Evolutionary conservation across 352 stramenopile species (phyloP).

Genomic region (Phytophthora idaei): DNA sequence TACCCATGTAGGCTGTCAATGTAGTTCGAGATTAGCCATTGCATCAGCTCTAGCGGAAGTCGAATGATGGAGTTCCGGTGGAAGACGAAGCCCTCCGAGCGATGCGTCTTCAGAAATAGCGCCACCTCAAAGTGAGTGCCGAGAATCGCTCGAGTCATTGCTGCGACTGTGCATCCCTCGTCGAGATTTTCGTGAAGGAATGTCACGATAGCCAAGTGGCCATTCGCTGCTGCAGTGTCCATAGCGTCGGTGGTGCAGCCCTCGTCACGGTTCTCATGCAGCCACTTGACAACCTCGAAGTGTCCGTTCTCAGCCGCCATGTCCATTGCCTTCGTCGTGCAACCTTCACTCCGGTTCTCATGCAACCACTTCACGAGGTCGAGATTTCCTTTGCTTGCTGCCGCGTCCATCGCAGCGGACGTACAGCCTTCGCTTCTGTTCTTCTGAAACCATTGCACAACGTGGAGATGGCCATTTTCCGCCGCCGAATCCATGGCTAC

Average conservation of each 20-base stretch:
- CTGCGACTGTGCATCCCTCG: constrained; percentile 30
- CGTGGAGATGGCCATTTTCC: constrained; percentile 38
- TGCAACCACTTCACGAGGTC: constrained; percentile 39
- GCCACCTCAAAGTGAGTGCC: constrained; percentile 31
- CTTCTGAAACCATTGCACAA: constrained; percentile 50
- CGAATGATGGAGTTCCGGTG: constrained; percentile 28
- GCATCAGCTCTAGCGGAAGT: constrained; percentile 34
- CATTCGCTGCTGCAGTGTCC: constrained; percentile 29
- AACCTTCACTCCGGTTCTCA: constrained; percentile 32
- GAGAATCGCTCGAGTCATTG: constrained; percentile 33
- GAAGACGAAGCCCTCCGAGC: constrained; percentile 26
- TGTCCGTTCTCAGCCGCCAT: constrained; percentile 36
- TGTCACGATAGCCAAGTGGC: constrained; percentile 25
- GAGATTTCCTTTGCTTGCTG: constrained; percentile 34
- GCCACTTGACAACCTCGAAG: constrained; percentile 38
- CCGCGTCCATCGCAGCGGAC: constrained; percentile 21
- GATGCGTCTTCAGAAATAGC: constrained; percentile 29
- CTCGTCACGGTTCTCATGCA: constrained; percentile 29
- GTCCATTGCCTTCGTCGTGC: constrained; percentile 33
- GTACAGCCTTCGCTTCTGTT: constrained; percentile 49
- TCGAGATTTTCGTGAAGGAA: constrained; percentile 34
- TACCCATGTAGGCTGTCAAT: constrained; percentile 20
- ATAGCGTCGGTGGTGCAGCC: constrained; percentile 35
- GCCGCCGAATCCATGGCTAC: constrained; percentile 53
- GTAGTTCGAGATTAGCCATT: constrained; percentile 36